Base-by-base conservation (phyloP, 768 basidiomycete genomes). In the Mycena vulgaris region DNA sequence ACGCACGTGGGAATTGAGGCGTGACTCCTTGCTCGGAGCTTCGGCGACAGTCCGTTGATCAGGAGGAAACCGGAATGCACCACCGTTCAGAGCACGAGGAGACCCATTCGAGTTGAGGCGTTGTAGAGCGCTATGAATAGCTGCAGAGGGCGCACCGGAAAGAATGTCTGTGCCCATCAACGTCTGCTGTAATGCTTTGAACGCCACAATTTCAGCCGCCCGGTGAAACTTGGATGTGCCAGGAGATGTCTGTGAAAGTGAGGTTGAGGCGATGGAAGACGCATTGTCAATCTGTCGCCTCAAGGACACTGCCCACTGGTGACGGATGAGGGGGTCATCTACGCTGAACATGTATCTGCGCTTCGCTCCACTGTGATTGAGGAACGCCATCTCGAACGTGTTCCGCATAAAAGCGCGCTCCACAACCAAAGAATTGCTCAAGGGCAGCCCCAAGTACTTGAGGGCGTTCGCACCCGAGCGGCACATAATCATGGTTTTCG, bases 381-480 rank as follows among this genome's bases (percentile, higher is more conserved):
- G 71, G 83, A 99, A 98, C 2, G 95, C 92, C 37, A 98, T 82
- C 79, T 98, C 95, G 87, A 99, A 97, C 0, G 97, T 98, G 78
- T 98, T 94, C 67, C 92, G 90, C 97, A 98, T 98, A 83, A 98
- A 98, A 0, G 95, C 92, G 23, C 96, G 92, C 77, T 97, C 96
- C 68, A 97, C 91, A 25, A 88, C 85, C 75, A 99, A 84, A 7
- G 90, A 85, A 74, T 89, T 92, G 78, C 92, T 95, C 63, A 93
- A 83, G 19, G 96, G 93, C 35, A 99, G 83, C 31, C 94, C 93
- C 2, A 90, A 83, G 78, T 98, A 99, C 63, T 89, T 85, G 51
- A 92, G 86, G 3, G 97, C 95, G 79, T 95, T 95, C 25, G 89
- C 85, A 1, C 98, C 96, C 51, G 91, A 88, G 53, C 96, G 90